Evolutionary conservation across 2,329 filamentous ascomycete species (phyloP), one percentile per base, ranked within the genome.

Genomic region (Fusarium drepaniforme): DNA sequence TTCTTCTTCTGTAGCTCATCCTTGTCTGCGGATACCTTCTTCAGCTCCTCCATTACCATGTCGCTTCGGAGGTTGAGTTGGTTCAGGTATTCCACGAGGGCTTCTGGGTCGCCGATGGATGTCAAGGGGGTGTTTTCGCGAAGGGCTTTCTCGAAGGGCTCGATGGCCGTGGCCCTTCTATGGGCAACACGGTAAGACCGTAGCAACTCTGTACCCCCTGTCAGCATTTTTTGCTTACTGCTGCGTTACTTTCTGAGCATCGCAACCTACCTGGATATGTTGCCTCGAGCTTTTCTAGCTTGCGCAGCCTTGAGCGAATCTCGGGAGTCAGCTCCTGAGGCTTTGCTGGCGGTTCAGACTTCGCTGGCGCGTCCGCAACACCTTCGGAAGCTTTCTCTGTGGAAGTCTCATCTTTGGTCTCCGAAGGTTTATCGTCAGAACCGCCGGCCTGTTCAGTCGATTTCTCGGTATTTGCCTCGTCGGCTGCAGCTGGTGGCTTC

Each of bases 31-130:
- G 95, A 93, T 0, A 98, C 91, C 15, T 95, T 89, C 84, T 97
- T 98, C 67, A 98, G 87, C 83, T 99, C 97, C 56, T 97, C 93
- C 90, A 97, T 92, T 4, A 97, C 92, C 94, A 99, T 97, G 78
- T 97, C 94, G 49, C 93, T 92, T 80, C 97, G 96, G 64, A 96
- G 83, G 71, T 92, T 96, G 46, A 97, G 85, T 82, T 98, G 95
- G 77, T 93, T 95, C 33, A 99, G 88, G 80, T 98, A 99, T 83
- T 98, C 96, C 8, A 95, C 90, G 38, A 99, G 87, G 3, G 95
- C 93, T 64, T 91, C 90, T 0, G 96, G 94, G 70, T 99, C 97
- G 76, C 88, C 89, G 77, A 99, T 98, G 18, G 95, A 96, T 6
- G 94, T 94, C 40, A 98, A 86, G 3, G 97, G 96, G 0, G 97